phyloP scores from a whole-genome alignment of 306 rosid species.

The Lathyrus sativus region DNA sequence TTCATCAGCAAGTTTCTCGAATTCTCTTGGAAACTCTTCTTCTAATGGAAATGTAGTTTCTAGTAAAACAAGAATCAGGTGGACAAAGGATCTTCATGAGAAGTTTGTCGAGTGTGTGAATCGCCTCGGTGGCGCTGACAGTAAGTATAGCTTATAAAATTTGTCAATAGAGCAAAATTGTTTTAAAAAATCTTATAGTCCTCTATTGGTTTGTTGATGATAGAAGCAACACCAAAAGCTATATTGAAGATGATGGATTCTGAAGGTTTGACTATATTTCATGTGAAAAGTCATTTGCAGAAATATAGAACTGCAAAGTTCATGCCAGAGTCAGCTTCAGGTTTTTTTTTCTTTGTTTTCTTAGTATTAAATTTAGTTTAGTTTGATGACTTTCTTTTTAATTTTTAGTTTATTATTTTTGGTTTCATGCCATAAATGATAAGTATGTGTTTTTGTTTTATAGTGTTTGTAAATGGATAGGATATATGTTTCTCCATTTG shows the following conservation, averaged over 20 bases:
- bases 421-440: slow-evolving; percentile 21
- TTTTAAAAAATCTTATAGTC: slow-evolving; percentile 20
- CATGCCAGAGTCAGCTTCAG: slow-evolving; percentile 68
- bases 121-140: slow-evolving; percentile 87
- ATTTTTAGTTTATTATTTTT: neutral
- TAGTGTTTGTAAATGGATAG: neutral
- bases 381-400: no score
- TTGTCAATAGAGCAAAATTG: slow-evolving; percentile 2
- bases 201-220: slow-evolving; percentile 12
- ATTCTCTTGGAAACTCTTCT: slow-evolving; percentile 43
- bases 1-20: slow-evolving; percentile 43
- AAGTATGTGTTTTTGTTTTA: slow-evolving; percentile 1
- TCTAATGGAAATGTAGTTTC: slow-evolving; percentile 50
- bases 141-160: slow-evolving; percentile 47
- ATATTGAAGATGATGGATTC: slow-evolving; percentile 79
- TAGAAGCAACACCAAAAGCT: slow-evolving; percentile 93
- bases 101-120: slow-evolving; percentile 83
- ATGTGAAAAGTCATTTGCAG: slow-evolving; percentile 95
- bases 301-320: slow-evolving; percentile 87
- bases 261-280: slow-evolving; percentile 80
- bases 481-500: slow-evolving; percentile 3
- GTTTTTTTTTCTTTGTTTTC: slow-evolving; percentile 44
- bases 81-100: slow-evolving; percentile 94
- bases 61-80: slow-evolving; percentile 75
- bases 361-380: no score